Evolutionary conservation across 345 rosid species (phyloP), one percentile per base, ranked within the genome.

Genomic region (Turritis glabra): DNA sequence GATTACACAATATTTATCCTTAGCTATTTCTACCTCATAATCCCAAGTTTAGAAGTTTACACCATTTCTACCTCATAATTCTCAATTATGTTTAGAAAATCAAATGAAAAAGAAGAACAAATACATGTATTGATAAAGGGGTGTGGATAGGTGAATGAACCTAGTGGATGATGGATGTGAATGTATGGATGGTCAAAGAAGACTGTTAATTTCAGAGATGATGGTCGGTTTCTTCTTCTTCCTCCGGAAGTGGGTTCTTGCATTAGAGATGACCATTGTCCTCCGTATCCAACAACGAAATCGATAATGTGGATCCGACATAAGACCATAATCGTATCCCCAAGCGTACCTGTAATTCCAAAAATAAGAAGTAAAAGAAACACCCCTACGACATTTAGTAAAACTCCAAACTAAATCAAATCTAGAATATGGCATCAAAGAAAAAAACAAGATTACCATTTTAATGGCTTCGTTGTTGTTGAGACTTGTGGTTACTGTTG

Each of bases 391-490:
- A 38, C 72, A 52, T 51, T 53, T 12, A 74, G 6, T 10, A 46
- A 41, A n/a, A 68, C 38, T 60, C 47, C 54, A 47, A n/a, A 21
- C 26, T 7, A 58, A 33, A 52, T 19, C 61, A 73, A 46, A 72
- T 64, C 23, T 30, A 2, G 29, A 38, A 27, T 29, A 12, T 19
- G 53, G 33, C 18, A n/a, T n/a, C n/a, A n/a, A n/a, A n/a, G n/a
- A 69, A 63, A 63, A 69, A 56, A 25, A 57, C 29, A 44, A 21
- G 17, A n/a, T 73, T 78, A 92, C 97, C 98, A 94, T 91, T 80
- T 88, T 88, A 71, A 94, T 82, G 63, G 98, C 98, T 82, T 94
- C 98, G n/a, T n/a, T n/a, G n/a, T n/a, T n/a, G n/a, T n/a, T n/a
- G 97, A 44, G 79, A 3, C 46, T 73, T 78, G 3, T 78, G 44